Conservation (phyloP, 2,329 filamentous ascomycete genomes). For the Scorias spongiosa region DNA sequence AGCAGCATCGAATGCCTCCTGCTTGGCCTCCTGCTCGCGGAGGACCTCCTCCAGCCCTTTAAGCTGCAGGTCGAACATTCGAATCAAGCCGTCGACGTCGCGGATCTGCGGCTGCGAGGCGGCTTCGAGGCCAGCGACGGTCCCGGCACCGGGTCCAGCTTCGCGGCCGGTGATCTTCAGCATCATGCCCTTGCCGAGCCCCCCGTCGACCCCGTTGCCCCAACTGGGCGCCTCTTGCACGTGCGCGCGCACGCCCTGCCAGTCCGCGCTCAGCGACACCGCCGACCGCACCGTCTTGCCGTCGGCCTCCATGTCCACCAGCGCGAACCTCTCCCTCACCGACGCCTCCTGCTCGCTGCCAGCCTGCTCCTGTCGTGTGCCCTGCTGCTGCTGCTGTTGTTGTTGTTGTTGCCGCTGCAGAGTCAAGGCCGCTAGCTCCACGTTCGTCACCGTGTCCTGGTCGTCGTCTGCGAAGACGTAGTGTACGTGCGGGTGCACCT, state of each 20-base stretch:
- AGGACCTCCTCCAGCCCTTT: slow-evolving; percentile 21
- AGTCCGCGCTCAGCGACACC: slow-evolving; percentile 58
- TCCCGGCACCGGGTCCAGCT: slow-evolving; percentile 5
- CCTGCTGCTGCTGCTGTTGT: slow-evolving; percentile 12
- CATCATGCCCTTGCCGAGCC: slow-evolving; percentile 32
- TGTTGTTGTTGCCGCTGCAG: slow-evolving; percentile 12
- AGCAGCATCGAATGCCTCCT: too few species aligned
- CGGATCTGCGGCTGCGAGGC: slow-evolving; percentile 12
- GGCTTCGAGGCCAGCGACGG: slow-evolving; percentile 17
- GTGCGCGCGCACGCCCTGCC: slow-evolving; percentile 46
- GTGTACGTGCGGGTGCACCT: slow-evolving; percentile 72
- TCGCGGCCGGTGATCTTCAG: slow-evolving; percentile 43
- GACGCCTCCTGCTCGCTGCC: slow-evolving; percentile 25
- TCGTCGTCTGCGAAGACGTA: slow-evolving; percentile 94
- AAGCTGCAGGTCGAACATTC: slow-evolving; percentile 21
- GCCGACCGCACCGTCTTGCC: slow-evolving; percentile 47
- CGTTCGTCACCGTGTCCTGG: slow-evolving; percentile 55
- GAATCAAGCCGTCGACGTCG: slow-evolving; percentile 24
- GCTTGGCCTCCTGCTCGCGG: not conserved
- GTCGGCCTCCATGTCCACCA: slow-evolving; percentile 37
- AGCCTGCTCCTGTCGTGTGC: slow-evolving; percentile 2
- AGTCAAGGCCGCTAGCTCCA: slow-evolving; percentile 39
- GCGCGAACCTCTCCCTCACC: slow-evolving; percentile 28
- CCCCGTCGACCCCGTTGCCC: slow-evolving; percentile 34
- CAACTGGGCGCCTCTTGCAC: slow-evolving; percentile 49